These are phyloP conservation scores for Medicago truncatula DNA, from an alignment of 306 rosid genomes.

Conservation along the genomic window MtrunA17r5.0-ANR NC_053045.1:40096001-40096500, in stretches of 20 bases:
- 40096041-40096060: no score
- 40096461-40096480: slow-evolving; percentile 4
- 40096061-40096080: no score
- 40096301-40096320: slow-evolving; percentile 46
- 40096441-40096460: slow-evolving; percentile 3
- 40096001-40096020: no score
- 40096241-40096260: slow-evolving; percentile 29
- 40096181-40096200: slow-evolving; percentile 42
- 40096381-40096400: slow-evolving; percentile 59
- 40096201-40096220: background rate
- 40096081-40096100: no score
- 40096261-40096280: slow-evolving; percentile 38
- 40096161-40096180: slow-evolving; percentile 39
- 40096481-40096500: slow-evolving; percentile 32
- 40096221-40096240: slow-evolving; percentile 17
- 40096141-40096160: slow-evolving; percentile 13
- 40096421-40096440: slow-evolving; percentile 34
- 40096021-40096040: no score
- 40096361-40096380: slow-evolving; percentile 40
- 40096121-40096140: background rate
- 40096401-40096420: slow-evolving; percentile 46
- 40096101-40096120: no score
- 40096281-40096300: slow-evolving; percentile 42
- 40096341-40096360: slow-evolving; percentile 27
- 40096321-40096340: slow-evolving; percentile 17